Evolutionary conservation across 108 stramenopile genomes (phyloP), one percentile per base, ranked within the genome.

Genomic region (Discostella stelligeroides): DNA sequence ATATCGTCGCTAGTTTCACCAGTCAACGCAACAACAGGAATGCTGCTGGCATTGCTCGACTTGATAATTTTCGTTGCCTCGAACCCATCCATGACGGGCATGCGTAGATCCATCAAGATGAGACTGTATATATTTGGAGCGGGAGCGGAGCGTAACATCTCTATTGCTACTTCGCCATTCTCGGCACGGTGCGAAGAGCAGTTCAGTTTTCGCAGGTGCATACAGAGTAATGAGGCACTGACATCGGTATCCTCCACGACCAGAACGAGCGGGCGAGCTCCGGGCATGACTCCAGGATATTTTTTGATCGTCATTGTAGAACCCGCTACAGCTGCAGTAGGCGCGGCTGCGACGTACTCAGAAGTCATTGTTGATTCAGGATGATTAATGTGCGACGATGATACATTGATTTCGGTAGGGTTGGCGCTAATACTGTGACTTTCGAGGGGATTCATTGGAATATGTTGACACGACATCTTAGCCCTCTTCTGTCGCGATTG

Each of bases 1-100:
- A 58, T 45, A 38, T 63, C 61, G 1, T 66, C 82, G 7, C 54
- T 60, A 5, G 68, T 73, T 45, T 83, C 82, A 0, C 79, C 82
- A 1, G 82, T 79, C 29, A 83, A 46, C 1, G 82, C 82, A 1
- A 83, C 63, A 12, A 83, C 72, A 10, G 82, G 82, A 24, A 75
- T 76, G 13, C 64, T 65, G 39, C 57, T 58, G 29, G 59, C 61
- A 57, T 50, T 51, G 11, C 60, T 62, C 15, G 51, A 55, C 41
- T 70, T 66, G 57, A 87, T 84, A 1, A 59, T 34, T 34, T 49
- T 64, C 37, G 80, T 85, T 11, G 85, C 85, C 47, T 82, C 74
- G 38, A 70, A 76, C 1, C 91, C 91, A 68, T 88, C 85, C 82
- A 89, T 82, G 7, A 88, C 79, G 0, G 91, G 91, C 91, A 92